phyloP scores from a whole-genome alignment of 2,329 filamentous ascomycete species.

The Mycosphaerella arachidis region DNA sequence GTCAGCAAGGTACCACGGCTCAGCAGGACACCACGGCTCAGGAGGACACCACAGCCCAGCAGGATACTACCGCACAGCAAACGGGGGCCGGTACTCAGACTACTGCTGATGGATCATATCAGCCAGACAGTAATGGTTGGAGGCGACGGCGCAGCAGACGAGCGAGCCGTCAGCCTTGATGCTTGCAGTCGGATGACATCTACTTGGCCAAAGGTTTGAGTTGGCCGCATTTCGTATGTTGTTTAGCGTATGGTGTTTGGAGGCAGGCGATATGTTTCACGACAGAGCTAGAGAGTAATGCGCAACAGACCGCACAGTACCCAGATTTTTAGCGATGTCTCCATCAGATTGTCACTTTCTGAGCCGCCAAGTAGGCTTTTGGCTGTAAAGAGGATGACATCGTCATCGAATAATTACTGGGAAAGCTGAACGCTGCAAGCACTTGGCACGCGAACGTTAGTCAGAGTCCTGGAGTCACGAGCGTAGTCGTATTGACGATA shows the following conservation, averaged over 20 bases:
- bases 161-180: not conserved
- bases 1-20: not conserved
- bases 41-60: not conserved
- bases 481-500: not conserved
- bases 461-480: too few relatives aligned
- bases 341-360: too few relatives aligned
- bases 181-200: not conserved
- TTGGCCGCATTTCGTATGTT: not conserved
- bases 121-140: not conserved
- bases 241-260: not conserved
- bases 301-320: not conserved
- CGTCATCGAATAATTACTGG: too few relatives aligned
- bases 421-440: too few relatives aligned
- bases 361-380: too few relatives aligned
- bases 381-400: too few relatives aligned
- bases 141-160: not conserved
- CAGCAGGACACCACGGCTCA: not conserved
- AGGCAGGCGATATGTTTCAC: not conserved
- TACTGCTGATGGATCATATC: not conserved
- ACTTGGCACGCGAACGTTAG: too few relatives aligned
- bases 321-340: not conserved
- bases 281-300: not conserved
- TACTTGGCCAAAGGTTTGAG: too few relatives aligned
- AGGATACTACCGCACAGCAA: not conserved
- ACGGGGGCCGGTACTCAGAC: not conserved